Evolutionary conservation across 2,329 filamentous ascomycete genomes (phyloP), one percentile per base, ranked within the genome.

Genomic region (Rutstroemia sp.): DNA sequence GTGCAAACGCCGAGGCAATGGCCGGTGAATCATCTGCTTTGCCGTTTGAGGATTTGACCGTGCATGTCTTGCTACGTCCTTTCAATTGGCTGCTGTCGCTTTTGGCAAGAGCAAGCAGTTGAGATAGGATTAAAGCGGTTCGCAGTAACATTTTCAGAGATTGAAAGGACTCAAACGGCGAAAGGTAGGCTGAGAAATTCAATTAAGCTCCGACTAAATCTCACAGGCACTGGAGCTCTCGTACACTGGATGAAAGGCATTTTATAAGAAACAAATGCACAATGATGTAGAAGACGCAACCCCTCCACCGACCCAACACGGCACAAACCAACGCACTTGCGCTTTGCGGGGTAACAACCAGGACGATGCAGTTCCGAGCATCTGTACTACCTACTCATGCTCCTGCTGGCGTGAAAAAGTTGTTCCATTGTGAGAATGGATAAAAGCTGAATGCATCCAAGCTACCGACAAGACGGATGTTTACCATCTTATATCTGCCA

Each of bases 1-100:
- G 57, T 4, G 66, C 65, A 41, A 76, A 72, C 1, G 70, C 71
- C 10, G 65, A 57, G 5, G 64, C 57, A 5, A 75, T 70, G 1
- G 73, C 73, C 8, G 69, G 66, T 1, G 73, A 71, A 60, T 76
- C 73, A 51, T 75, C 72, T 2, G 65, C 62, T 10, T 66, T 68
- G 16, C 72, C 69, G 50, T 73, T 69, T 10, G 72, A 72, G 19
- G 69, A 66, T 12, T 55, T 16, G 19, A 61, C 46, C 12, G 51
- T 48, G 41, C 59, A 59, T 8, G 48, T 57, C 34, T 46, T 49
- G 14, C 17, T 50, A 52, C 25, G 39, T 6, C 17, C 38, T 30
- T 45, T 12, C 30, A 34, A 34, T 12, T 34, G 30, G 14, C 9
- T 34, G 12, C 49, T 19, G 25, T 48, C 46, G 30, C 19, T 23